Percentiles rank a stretch among this genome's conserved stretches.
Conservation (phyloP, 148 eudicot species). For the Rhododendron ferrugineum region DNA sequence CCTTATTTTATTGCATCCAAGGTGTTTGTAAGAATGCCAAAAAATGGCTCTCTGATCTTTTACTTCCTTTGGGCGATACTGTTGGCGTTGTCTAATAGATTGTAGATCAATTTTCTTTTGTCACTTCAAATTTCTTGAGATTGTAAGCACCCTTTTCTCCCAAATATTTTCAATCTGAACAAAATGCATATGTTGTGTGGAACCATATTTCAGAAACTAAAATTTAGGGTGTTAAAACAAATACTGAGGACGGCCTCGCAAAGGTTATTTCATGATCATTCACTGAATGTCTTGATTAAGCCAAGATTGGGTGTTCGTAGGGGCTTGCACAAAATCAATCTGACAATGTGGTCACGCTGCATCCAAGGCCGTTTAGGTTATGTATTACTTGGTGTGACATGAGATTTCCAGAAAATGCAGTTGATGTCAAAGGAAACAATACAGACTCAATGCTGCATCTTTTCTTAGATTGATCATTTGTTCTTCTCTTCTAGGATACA, state of each 20-base stretch:
- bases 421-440: not conserved
- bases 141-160: not conserved
- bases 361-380: not conserved
- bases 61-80: too few relatives aligned
- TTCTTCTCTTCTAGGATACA: not conserved
- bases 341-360: not conserved
- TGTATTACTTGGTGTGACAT: not conserved
- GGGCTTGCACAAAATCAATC: not conserved
- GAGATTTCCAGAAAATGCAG: not conserved
- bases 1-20: too few relatives aligned
- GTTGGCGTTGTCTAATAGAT: not conserved
- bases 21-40: too few relatives aligned
- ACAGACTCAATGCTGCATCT: not conserved
- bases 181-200: not conserved
- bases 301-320: not conserved
- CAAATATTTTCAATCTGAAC: not conserved
- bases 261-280: not conserved
- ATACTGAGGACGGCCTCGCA: not conserved
- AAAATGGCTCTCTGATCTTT: too few relatives aligned
- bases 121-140: not conserved
- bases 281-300: not conserved
- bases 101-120: not conserved
- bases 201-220: not conserved
- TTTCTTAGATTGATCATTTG: not conserved
- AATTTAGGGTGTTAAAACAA: not conserved